phyloP scores from a whole-genome alignment of 2,329 filamentous ascomycete species.

The Mycosphaerella sp. region DNA sequence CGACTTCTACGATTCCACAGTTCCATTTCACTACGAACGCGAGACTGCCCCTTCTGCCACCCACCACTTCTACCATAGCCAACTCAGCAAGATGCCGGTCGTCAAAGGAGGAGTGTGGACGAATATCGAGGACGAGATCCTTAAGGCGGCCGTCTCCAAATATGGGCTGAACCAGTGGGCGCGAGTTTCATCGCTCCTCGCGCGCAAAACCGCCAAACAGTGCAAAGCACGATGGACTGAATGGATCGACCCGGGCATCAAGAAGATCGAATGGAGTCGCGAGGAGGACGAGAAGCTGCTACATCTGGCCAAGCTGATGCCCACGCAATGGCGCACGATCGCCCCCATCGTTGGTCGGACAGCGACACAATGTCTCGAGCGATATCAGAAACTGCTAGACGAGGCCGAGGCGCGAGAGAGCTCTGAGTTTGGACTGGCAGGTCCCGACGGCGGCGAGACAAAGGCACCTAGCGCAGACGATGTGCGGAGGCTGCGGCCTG shows the following conservation, averaged over 20 bases:
- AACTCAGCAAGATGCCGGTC: slow-evolving; percentile 49
- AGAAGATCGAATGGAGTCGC: slow-evolving; percentile 98
- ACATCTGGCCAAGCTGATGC: slow-evolving; percentile 96
- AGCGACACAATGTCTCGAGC: slow-evolving; percentile 92
- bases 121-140: slow-evolving; percentile 83
- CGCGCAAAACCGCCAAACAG: slow-evolving; percentile 96
- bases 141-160: slow-evolving; percentile 91
- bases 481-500: slow-evolving; percentile 72
- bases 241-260: slow-evolving; percentile 96
- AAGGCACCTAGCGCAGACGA: slow-evolving; percentile 87
- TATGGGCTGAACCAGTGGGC: slow-evolving; percentile 98
- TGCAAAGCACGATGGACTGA: slow-evolving; percentile 98
- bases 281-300: slow-evolving; percentile 97
- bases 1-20: not conserved
- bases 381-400: slow-evolving; percentile 93
- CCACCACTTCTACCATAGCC: slow-evolving; percentile 16
- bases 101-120: slow-evolving; percentile 64
- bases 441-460: slow-evolving; percentile 79
- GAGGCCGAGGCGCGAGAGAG: slow-evolving; percentile 88
- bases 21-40: not conserved
- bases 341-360: slow-evolving; percentile 94
- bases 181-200: slow-evolving; percentile 91
- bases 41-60: not conserved
- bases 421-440: slow-evolving; percentile 66
- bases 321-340: slow-evolving; percentile 98